A percentile compares a stretch with the other conserved stretches of the same genome.
phyloP scores from a whole-genome alignment of 345 rosid species.

The Populus simonii region DNA sequence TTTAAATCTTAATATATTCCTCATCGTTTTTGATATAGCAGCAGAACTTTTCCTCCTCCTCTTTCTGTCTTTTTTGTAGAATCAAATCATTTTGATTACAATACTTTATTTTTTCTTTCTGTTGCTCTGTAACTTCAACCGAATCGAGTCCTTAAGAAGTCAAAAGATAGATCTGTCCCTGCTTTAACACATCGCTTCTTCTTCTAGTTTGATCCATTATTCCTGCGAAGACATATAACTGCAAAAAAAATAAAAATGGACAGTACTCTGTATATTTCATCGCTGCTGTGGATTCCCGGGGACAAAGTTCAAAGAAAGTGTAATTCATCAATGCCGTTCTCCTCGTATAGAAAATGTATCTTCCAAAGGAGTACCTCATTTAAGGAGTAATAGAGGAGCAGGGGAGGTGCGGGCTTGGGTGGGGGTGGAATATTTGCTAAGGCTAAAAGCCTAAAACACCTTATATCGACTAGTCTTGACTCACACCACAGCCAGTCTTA shows the following conservation, averaged over 20 bases:
- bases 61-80: constrained; percentile 13
- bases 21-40: constrained; percentile 1
- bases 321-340: neutral
- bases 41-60: neutral
- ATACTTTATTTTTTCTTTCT: neutral
- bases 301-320: neutral
- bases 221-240: neutral
- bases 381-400: neutral
- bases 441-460: neutral
- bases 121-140: constrained; percentile 8
- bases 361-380: neutral
- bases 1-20: neutral
- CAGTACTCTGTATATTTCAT: neutral
- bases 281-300: neutral
- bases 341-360: neutral
- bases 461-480: neutral
- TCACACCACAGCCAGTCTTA: neutral
- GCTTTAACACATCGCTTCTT: neutral
- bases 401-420: neutral
- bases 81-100: constrained; percentile 16
- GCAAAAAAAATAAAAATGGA: neutral
- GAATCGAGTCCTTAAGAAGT: neutral
- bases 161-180: neutral
- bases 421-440: neutral
- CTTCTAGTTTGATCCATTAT: neutral